Base-by-base conservation (phyloP, 1,139 yeast species). In the Pichia sp. region DNA sequence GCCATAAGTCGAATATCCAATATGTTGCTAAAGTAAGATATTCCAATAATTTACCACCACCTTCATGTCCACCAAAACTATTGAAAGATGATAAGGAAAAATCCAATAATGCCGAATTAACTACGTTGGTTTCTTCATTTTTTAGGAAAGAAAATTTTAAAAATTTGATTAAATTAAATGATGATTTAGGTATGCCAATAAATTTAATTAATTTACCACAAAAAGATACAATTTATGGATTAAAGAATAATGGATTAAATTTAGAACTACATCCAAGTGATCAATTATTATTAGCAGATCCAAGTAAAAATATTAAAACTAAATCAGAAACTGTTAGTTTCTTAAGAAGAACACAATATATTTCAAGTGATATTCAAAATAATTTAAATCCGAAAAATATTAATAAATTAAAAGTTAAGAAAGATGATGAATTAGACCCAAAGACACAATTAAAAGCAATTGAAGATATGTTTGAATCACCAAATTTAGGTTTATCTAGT, bases 281-380 rank as follows among this genome's bases (percentile, higher is more conserved):
- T 64, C 71, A 82, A 50, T 76, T 76, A 8, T 71, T 94, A 44
- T 70, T 92, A 47, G 78, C 90, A 60, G 96, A 89, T 60, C 96
- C 97, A 30, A 47, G 52, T 5, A 55, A 55, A 32, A 46, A 53
- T 25, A 78, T 70, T 60, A 73, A 76, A 79, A 67, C 70, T 30
- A 58, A 60, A 39, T 61, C 66, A 39, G 73, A 75, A 6, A 73
- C 73, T 36, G 97, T 90, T 26, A 78, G 95, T 22, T 90, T 90
- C 67, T 74, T 90, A 61, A 81, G 97, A 68, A 80, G 97, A 68
- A 90, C 97, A 0, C 97, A 92, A 63, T 92, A 92, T 63, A 85
- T 87, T 51, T 74, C 89, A 12, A 78, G 63, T 5, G 62, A 42
- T 45, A 44, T 31, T 37, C 41, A 42, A 23, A 40, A 41, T 9